Evolutionary conservation across 1,284 basidiomycete genomes (phyloP).

Genomic region (Ceratobasidium sp.): DNA sequence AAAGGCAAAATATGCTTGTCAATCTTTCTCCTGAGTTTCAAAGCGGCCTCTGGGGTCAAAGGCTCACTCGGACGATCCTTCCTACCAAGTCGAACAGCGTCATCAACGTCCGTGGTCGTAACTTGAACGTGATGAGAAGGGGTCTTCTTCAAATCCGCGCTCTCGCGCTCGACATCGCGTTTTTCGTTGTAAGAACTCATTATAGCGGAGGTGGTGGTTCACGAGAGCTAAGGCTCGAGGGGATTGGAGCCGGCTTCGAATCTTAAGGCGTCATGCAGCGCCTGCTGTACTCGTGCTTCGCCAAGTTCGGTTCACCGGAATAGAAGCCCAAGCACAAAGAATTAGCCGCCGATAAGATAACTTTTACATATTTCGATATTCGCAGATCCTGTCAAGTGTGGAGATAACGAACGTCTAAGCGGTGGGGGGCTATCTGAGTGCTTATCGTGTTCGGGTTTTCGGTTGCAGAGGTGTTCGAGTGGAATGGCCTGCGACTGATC

Average conservation of each 20-base stretch:
- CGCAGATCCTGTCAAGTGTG: background rate
- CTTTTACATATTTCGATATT: background rate
- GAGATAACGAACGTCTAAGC: conserved; percentile 19
- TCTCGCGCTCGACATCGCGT: conserved; percentile 34
- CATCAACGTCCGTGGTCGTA: conserved; percentile 26
- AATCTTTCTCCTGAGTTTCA: conserved; percentile 48
- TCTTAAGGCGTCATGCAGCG: background rate
- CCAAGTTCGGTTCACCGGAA: conserved; percentile 36
- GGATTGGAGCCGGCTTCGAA: conserved; percentile 21
- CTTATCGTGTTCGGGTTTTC: conserved; percentile 40
- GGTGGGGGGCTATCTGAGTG: background rate
- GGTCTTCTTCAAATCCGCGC: conserved; percentile 32
- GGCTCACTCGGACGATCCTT: conserved; percentile 4
- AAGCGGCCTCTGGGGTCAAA: conserved; percentile 46
- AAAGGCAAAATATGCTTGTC: conserved; percentile 50
- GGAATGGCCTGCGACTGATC: background rate
- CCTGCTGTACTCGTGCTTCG: background rate
- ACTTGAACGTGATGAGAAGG: conserved; percentile 39
- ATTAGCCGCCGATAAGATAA: conserved; percentile 32
- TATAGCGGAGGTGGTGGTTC: background rate
- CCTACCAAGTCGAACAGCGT: conserved; percentile 17
- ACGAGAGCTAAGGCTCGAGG: conserved; percentile 8
- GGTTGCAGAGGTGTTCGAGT: background rate
- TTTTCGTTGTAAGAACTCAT: conserved; percentile 32
- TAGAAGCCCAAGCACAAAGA: conserved; percentile 36